Evolutionary conservation across 192 early-diverging fungal genomes (phyloP), one percentile per base, ranked within the genome.

Genomic region (Backusella mclennaniae): DNA sequence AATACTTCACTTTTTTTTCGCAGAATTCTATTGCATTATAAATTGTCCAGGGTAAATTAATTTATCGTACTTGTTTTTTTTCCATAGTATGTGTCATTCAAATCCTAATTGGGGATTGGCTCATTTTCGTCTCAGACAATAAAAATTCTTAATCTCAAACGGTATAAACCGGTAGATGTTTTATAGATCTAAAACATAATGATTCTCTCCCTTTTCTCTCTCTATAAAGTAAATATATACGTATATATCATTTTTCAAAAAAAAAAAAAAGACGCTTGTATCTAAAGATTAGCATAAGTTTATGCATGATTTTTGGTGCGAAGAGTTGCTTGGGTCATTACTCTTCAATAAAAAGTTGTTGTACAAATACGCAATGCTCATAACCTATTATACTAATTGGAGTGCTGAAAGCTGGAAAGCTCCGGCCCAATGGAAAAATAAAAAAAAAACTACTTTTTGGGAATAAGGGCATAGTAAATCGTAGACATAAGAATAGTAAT

Each of bases 71-170:
- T 21, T 9, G 19, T 11, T 56, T 56, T 56, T 11, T 21, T 21
- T 56, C 38, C 38, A 12, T 53, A 1, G 49, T 53, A 56, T 56
- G 53, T 56, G 53, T 56, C 53, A 56, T 56, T 56, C 21, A n/a
- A 21, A 56, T 56, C 8, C n/a, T 21, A 56, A 56, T n/a, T 8
- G 9, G n/a, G 21, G 53, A 56, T 56, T 56, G 53, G 53, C 53
- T 56, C 21, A 56, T 56, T 56, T 56, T 56, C 21, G 53, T 56
- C 53, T 56, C 53, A 56, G 53, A 56, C 53, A 56, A 53, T 53
- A 53, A 53, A 53, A 56, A 21, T 56, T n/a, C 19, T 56, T 9
- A 21, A 21, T 21, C n/a, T 21, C 19, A 56, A 56, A 8, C 53
- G 53, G 53, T 56, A 56, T 11, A 56, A 56, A 56, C 53, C 53